phyloP scores from a whole-genome alignment of 75 land plant genomes.

The Pinus tabuliformis region DNA sequence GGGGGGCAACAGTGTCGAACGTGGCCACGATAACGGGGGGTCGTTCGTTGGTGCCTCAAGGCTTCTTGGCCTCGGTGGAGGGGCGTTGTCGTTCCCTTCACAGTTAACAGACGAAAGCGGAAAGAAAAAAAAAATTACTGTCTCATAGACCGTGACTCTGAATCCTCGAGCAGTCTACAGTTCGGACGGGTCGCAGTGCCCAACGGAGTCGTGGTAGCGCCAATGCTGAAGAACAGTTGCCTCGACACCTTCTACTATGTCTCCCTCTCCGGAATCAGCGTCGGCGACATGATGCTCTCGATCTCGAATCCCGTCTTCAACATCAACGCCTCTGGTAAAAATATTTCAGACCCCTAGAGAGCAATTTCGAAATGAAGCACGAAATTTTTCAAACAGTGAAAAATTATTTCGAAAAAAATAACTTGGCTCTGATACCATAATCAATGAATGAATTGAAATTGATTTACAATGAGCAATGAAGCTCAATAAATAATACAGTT shows the following conservation, averaged over 20 bases:
- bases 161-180: slow-evolving; percentile 27
- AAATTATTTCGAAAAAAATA: no score
- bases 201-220: slow-evolving; percentile 25
- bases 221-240: slow-evolving; percentile 36
- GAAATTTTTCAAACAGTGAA: no score
- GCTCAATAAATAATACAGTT: no score
- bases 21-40: slow-evolving; percentile 27
- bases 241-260: slow-evolving; percentile 64
- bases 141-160: slow-evolving; percentile 29
- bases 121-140: slow-evolving; percentile 35
- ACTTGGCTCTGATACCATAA: no score
- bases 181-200: slow-evolving; percentile 27
- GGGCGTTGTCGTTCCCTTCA: slow-evolving; percentile 33
- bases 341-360: no score
- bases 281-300: slow-evolving; percentile 45
- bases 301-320: slow-evolving; percentile 42
- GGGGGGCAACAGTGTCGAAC: neutral
- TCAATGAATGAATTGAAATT: no score
- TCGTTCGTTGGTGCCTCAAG: slow-evolving; percentile 12
- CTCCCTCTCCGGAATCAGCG: slow-evolving; percentile 48
- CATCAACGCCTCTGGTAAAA: slow-evolving; percentile 41
- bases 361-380: no score
- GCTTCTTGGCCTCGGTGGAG: slow-evolving; percentile 28
- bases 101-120: slow-evolving; percentile 10
- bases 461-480: no score